Percentiles rank a stretch among this genome's conserved stretches.
phyloP scores from a whole-genome alignment of 208 protist species.

The Crithidia thermophila region DNA sequence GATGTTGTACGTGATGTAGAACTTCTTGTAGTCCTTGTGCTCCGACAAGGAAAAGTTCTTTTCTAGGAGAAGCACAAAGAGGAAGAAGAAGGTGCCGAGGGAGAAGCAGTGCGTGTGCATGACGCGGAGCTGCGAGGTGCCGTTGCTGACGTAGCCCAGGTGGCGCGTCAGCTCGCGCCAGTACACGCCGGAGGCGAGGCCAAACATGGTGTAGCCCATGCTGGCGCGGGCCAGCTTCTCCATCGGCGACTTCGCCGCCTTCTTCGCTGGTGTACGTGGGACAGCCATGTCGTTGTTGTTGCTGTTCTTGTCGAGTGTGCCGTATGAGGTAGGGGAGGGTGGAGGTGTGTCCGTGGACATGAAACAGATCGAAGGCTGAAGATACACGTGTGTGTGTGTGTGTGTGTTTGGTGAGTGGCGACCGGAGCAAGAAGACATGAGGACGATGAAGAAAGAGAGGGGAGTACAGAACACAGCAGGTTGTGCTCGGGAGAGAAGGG shows the following conservation, averaged over 20 bases:
- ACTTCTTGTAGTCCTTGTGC: constrained; percentile 66
- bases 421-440: too few relatives aligned
- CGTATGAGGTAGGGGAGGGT: background rate
- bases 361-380: too few relatives aligned
- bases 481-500: too few relatives aligned
- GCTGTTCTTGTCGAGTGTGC: constrained; percentile 7
- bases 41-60: constrained; percentile 50
- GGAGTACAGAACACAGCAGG: too few relatives aligned
- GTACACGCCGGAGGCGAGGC: constrained; percentile 51
- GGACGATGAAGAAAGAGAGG: too few relatives aligned
- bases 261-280: constrained; percentile 16
- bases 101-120: constrained; percentile 71
- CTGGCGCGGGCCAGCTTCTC: constrained; percentile 55
- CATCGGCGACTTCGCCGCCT: constrained; percentile 29
- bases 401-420: constrained; percentile 3
- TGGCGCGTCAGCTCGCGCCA: constrained; percentile 57
- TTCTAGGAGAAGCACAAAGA: constrained; percentile 60
- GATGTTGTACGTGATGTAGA: constrained; percentile 63
- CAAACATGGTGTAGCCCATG: constrained; percentile 50
- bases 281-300: background rate
- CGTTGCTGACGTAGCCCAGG: constrained; percentile 32
- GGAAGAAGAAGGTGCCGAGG: constrained; percentile 62
- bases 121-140: constrained; percentile 55
- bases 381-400: constrained; percentile 13
- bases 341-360: constrained; percentile 4